These are phyloP conservation scores for Rhododendron griersonianum DNA, from an alignment of 148 eudicot species.

Conservation along the genomic window DNA sequence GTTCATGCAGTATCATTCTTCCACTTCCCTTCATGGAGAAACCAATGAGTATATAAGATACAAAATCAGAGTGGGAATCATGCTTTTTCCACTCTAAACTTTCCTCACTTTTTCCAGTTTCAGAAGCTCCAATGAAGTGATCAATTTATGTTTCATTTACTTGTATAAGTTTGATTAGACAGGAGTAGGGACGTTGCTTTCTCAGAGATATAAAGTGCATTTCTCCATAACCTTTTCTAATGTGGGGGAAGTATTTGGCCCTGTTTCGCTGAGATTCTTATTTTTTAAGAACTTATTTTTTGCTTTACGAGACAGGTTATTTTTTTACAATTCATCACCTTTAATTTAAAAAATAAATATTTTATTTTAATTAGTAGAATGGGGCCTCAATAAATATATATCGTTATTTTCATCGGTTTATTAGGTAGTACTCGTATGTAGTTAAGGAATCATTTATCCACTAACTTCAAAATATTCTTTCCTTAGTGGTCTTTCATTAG, in stretches of 20 bases:
- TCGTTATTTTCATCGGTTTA: too few species aligned
- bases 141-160: background rate
- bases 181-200: slow-evolving; percentile 20
- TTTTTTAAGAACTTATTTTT: too few species aligned
- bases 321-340: too few species aligned
- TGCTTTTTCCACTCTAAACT: slow-evolving; percentile 7
- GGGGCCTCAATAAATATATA: too few species aligned
- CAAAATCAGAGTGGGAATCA: slow-evolving; percentile 9
- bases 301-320: too few species aligned
- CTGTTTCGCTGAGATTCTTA: too few species aligned
- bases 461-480: background rate
- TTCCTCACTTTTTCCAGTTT: background rate
- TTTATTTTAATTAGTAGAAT: too few species aligned
- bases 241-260: background rate
- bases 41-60: background rate
- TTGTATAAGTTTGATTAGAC: slow-evolving; percentile 18
- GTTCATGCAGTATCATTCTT: background rate
- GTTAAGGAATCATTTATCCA: background rate
- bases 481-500: background rate
- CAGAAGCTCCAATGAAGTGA: background rate
- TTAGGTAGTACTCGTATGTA: background rate
- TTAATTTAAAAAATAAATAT: too few species aligned
- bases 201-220: slow-evolving; percentile 18
- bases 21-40: slow-evolving; percentile 4
- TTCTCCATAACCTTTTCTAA: background rate